Conservation (phyloP, 768 basidiomycete species). For the Boletus sensibilis region DNA sequence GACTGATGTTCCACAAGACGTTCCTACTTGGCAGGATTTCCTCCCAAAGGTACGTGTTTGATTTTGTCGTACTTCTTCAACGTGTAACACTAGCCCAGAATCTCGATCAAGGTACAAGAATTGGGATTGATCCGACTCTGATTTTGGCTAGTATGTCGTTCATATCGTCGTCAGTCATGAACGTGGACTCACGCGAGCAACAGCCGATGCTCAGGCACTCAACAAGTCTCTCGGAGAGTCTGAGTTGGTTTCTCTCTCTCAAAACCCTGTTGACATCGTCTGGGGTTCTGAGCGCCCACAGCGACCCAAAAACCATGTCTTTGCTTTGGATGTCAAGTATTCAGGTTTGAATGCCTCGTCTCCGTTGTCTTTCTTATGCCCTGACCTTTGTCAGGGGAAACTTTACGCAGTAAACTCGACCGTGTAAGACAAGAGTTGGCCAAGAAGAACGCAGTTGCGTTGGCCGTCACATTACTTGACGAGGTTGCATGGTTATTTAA, state of each 20-base stretch:
- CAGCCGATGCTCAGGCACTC: conserved; percentile 67
- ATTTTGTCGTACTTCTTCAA: neutral
- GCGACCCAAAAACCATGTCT: conserved; percentile 65
- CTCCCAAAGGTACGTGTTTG: conserved; percentile 55
- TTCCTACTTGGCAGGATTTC: conserved; percentile 90
- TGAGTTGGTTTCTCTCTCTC: conserved; percentile 57
- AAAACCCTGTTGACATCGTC: conserved; percentile 77
- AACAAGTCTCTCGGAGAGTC: conserved; percentile 59
- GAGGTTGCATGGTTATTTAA: conserved; percentile 96
- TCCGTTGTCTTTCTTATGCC: neutral
- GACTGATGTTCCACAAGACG: conserved; percentile 47
- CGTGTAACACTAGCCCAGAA: conserved; percentile 41
- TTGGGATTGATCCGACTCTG: conserved; percentile 82
- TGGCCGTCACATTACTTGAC: conserved; percentile 87
- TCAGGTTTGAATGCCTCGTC: conserved; percentile 45
- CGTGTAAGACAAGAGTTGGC: conserved; percentile 63
- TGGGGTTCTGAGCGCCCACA: conserved; percentile 70
- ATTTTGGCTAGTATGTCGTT: conserved; percentile 57
- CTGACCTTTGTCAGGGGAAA: conserved; percentile 45
- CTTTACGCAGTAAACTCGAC: conserved; percentile 63
- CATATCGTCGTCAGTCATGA: conserved; percentile 12
- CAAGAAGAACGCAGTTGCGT: conserved; percentile 53
- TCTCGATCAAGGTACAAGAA: conserved; percentile 55
- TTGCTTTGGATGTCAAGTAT: conserved; percentile 71
- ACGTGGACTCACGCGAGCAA: neutral